A percentile compares a stretch with the other conserved stretches of the same genome.
Evolutionary conservation across 306 rosid genomes (phyloP).

Genomic region (Malus fusca): DNA sequence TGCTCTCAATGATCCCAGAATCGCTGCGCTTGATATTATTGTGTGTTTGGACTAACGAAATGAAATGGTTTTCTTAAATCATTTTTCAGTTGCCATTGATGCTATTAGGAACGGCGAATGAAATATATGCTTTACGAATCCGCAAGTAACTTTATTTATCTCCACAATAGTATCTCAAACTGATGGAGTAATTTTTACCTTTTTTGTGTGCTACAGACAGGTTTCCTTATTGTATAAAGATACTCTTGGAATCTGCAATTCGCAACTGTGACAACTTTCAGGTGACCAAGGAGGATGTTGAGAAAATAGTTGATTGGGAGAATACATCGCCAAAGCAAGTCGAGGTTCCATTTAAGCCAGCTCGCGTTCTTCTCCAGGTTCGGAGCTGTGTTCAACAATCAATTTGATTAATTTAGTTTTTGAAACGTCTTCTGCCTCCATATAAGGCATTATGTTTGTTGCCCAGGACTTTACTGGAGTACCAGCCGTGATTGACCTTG

Average conservation of each 20-base stretch:
- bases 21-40: constrained; percentile 2
- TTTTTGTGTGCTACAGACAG: background rate
- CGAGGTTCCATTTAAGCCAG: background rate
- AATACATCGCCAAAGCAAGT: background rate
- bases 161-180: too few species aligned
- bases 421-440: background rate
- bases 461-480: too few species aligned
- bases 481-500: too few species aligned
- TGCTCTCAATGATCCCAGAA: constrained; percentile 22
- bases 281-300: background rate
- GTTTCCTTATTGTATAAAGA: constrained; percentile 22
- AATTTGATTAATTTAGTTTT: background rate
- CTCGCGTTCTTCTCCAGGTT: background rate
- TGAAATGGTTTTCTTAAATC: background rate
- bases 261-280: background rate
- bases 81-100: background rate
- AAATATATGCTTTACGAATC: too few species aligned
- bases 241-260: constrained; percentile 20
- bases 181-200: too few species aligned
- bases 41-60: background rate
- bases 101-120: background rate
- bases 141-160: too few species aligned
- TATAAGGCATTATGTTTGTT: too few species aligned
- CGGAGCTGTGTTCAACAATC: background rate
- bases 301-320: background rate